Evolutionary conservation across 139 green algal species (phyloP), one percentile per base, ranked within the genome.

Genomic region (Chlorella sorokiniana): DNA sequence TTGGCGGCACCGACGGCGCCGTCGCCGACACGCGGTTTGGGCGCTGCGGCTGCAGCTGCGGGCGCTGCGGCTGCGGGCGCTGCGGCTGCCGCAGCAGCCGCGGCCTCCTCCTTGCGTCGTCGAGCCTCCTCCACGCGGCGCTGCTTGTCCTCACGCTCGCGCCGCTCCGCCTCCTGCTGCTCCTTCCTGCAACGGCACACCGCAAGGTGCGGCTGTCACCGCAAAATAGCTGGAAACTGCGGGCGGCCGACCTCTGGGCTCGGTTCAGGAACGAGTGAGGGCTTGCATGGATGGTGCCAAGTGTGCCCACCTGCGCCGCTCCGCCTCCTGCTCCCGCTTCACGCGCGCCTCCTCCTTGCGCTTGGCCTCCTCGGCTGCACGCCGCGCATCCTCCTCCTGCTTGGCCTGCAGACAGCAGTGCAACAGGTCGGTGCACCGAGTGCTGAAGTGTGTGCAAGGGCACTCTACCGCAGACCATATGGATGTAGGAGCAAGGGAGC

Each of bases 351-450:
- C 85, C 44, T 89, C 78, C 0, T 42, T 35, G n/a, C 62, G 77
- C 63, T 85, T 81, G 20, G 76, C 70, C 54, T 89, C 81, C 54
- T 88, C 84, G 7, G 65, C 84, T 65, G 64, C 71, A 29, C 78
- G 73, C 51, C 69, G 79, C 31, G 82, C 70, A 70, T 92, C 85
- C 70, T 91, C 86, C 37, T 89, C 90, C 40, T 85, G 79, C 85
- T 85, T 90, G 38, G 84, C 84, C 87, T 93, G 81, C 81, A 79
- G 11, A 9, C 4, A 14, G 27, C 67, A 71, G 35, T 16, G 67
- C 67, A 44, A 37, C 37, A 54, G 16, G 67, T 29, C 27, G 10
- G 25, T 25, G 8, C 45, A 3, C 18, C 38, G 40, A 31, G n/a
- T 1, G 42, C 42, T 42, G 20, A 42, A 9, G 27, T 40, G 33